These are phyloP conservation scores for Vitis amurensis DNA, from an alignment of 164 flowering plant genomes.

Conservation along the genomic window DNA sequence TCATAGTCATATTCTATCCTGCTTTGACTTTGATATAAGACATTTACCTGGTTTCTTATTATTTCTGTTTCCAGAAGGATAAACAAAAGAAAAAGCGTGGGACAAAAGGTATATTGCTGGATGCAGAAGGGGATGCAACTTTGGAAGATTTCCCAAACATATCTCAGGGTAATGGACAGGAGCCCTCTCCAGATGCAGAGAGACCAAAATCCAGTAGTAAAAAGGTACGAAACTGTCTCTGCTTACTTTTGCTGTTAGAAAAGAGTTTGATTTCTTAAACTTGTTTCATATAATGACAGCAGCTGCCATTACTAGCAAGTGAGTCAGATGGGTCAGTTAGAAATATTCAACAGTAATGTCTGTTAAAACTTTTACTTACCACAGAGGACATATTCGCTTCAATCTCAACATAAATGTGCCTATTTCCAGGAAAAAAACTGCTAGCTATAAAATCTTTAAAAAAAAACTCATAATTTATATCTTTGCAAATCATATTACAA, in stretches of 20 bases:
- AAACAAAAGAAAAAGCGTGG: slow-evolving; percentile 77
- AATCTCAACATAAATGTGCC: too few relatives aligned
- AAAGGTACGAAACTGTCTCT: slow-evolving; percentile 43
- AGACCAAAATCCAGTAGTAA: slow-evolving; percentile 53
- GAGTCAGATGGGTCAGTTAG: too few relatives aligned
- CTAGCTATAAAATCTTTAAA: too few relatives aligned
- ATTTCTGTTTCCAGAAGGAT: slow-evolving; percentile 55
- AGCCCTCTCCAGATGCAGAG: slow-evolving; percentile 52
- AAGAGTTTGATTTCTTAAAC: background rate
- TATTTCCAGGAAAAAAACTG: too few relatives aligned
- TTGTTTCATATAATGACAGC: too few relatives aligned
- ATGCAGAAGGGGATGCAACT: slow-evolving; percentile 93
- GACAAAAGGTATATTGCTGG: slow-evolving; percentile 68
- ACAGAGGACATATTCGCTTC: too few relatives aligned
- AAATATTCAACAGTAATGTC: too few relatives aligned
- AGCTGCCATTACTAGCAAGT: too few relatives aligned
- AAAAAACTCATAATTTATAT: too few relatives aligned
- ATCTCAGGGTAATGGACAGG: slow-evolving; percentile 37
- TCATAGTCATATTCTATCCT: background rate
- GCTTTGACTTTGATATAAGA: too few relatives aligned
- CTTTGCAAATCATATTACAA: too few relatives aligned
- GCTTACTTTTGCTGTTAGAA: background rate
- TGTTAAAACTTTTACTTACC: too few relatives aligned
- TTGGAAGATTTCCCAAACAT: slow-evolving; percentile 67
- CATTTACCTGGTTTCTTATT: background rate